Base-by-base conservation (phyloP, 805 yeast species). In the Sporopachydermia quercuum region DNA sequence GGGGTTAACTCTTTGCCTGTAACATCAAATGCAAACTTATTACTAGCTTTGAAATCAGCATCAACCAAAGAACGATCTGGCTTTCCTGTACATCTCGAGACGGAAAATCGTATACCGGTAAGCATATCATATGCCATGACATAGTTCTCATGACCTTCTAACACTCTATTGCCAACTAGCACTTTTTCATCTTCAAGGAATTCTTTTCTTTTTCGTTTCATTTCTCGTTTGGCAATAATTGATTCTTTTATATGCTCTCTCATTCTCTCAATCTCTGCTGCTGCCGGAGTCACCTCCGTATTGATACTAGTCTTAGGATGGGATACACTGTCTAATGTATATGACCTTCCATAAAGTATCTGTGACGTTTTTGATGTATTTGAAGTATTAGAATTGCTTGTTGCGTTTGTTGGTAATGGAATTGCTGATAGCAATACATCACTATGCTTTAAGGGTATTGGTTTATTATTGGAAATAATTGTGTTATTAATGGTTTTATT, bases 101-200 rank as follows among this genome's bases (percentile, higher is more conserved):
- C 97, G 0, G 96, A 87, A 5, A 86, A 94, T 42, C 98, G 70
- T 37, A 91, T 91, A 2, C 99, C 98, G 0, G 97, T 87, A 42
- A 93, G 69, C 96, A 91, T 89, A 57, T 89, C 86, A 58, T 91
- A 93, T 1, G 96, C 98, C 66, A 89, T 76, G 18, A 86, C 83
- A 51, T 79, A 91, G 56, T 87, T 91, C 39, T 76, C 85, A 54
- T 91, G 97, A 35, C 96, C 96, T 58, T 91, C 97, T 45, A 79
- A 71, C 34, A 85, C 87, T 48, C 78, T 78, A 46, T 82, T 80
- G 3, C 94, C 94, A 8, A 82, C 77, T 36, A 78, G 56, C 3
- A 78, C 87, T 37, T 56, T 54, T 40, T 57, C 60, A 40, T 58
- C 63, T 42, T 62, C 66, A 18, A 52, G 45, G 35, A 47, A 45